phyloP scores from a whole-genome alignment of 805 yeast genomes.

The Candida schatavii region DNA sequence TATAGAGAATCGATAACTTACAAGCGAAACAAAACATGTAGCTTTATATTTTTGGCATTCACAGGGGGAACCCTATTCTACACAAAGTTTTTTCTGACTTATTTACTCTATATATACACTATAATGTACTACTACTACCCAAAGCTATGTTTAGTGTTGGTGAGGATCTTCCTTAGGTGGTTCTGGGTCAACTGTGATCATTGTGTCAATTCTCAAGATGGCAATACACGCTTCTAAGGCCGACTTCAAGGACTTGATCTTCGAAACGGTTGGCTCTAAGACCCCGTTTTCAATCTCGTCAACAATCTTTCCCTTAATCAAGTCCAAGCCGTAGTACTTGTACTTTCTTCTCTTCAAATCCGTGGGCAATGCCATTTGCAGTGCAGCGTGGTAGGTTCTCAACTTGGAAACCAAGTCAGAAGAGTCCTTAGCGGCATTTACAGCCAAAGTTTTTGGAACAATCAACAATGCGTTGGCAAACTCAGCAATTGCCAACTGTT shows the following conservation, averaged over 20 bases:
- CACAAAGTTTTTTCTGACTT: no score
- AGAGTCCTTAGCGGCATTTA: slow-evolving; percentile 96
- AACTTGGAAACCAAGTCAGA: slow-evolving; percentile 92
- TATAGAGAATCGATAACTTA: no score
- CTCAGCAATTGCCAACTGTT: slow-evolving; percentile 96
- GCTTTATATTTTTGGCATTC: no score
- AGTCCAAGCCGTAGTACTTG: slow-evolving; percentile 89
- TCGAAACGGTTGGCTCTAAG: slow-evolving; percentile 91
- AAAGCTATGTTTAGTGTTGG: slow-evolving; percentile 62
- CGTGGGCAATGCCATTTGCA: slow-evolving; percentile 81
- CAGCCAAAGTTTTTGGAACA: slow-evolving; percentile 95
- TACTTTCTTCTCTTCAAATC: slow-evolving; percentile 83
- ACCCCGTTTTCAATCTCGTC: slow-evolving; percentile 85
- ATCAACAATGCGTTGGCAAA: slow-evolving; percentile 87
- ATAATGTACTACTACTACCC: not conserved
- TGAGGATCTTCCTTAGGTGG: slow-evolving; percentile 90
- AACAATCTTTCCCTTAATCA: slow-evolving; percentile 86
- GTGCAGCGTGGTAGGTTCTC: slow-evolving; percentile 93
- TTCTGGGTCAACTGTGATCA: slow-evolving; percentile 97
- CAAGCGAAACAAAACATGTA: no score
- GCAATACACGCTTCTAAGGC: slow-evolving; percentile 99
- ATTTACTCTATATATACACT: not conserved
- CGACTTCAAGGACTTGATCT: slow-evolving; percentile 87
- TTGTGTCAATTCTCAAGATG: slow-evolving; percentile 94
- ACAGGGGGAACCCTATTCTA: no score